Conservation (phyloP, 78 protist genomes). For the Mastigamoeba balamuthi region DNA sequence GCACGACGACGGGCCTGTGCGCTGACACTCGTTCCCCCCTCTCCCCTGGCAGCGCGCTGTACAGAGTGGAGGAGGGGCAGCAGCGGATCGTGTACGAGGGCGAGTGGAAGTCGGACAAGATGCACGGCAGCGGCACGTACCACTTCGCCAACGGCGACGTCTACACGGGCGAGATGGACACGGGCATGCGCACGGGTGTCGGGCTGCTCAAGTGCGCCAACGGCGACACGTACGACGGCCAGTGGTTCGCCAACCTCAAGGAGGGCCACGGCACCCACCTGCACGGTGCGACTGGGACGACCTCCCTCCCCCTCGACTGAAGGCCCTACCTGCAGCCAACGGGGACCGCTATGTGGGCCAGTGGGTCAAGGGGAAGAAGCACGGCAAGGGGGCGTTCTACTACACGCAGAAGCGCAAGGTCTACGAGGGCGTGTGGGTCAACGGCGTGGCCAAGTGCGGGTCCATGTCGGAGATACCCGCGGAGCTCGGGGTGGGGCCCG, state of each 20-base stretch:
- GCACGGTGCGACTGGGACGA: no score
- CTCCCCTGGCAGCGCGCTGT: no score
- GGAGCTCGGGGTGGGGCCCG: no score
- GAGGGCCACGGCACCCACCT: conserved; percentile 32
- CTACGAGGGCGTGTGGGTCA: no score
- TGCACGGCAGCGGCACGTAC: conserved; percentile 66
- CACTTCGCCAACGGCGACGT: conserved; percentile 27
- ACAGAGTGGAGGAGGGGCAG: neutral
- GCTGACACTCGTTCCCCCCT: no score
- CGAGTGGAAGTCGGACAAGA: conserved; percentile 46
- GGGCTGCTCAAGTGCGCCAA: conserved; percentile 37
- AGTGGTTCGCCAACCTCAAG: conserved; percentile 41
- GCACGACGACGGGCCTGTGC: conserved; percentile 6
- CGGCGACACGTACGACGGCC: conserved; percentile 51
- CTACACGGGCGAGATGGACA: conserved; percentile 35
- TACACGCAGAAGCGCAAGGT: no score
- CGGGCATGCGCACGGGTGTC: conserved; percentile 13
- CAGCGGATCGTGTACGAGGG: conserved; percentile 65
- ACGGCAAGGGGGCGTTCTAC: conserved; percentile 42
- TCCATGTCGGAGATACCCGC: no score
- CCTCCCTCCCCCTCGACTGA: no score
- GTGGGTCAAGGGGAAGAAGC: conserved; percentile 31
- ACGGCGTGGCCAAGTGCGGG: no score
- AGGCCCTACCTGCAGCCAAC: no score
- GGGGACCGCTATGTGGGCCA: conserved; percentile 43